Evolutionary conservation across 176 grass and related monocot species (phyloP), one percentile per base, ranked within the genome.

Genomic region (Olyra latifolia): DNA sequence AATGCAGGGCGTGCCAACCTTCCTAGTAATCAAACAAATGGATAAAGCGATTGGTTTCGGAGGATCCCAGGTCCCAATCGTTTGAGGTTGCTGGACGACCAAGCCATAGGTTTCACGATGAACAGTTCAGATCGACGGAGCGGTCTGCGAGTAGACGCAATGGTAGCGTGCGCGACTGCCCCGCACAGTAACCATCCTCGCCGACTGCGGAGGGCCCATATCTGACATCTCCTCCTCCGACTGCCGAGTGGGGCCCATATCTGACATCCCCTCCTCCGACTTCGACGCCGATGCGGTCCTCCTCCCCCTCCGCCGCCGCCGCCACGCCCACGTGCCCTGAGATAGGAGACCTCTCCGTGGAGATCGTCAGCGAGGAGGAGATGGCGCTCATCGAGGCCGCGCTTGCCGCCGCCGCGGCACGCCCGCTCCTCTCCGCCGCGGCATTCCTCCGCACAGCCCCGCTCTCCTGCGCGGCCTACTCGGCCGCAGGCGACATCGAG

Each of bases 331-430:
- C 57, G 25, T 45, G 24, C 48, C 52, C 72, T 24, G 46, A 42
- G 44, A 5, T 16, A 28, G 29, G 13, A 40, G 66, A 87, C 20
- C 30, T 93, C 75, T 32, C 84, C 16, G 89, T 89, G 53, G 92
- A 93, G 66, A 78, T 91, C 80, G 87, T 94, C 62, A 98, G 95
- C 83, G 95, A 98, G 47, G 90, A 95, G 49, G 95, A 98, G 68
- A 98, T 95, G 95, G 92, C 95, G 15, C 72, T 93, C 17, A 77
- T 98, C 4, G 95, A 93, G 47, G 92, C 90, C 2, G 90, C 90
- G 16, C 90, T 98, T 44, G 87, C 95, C 70, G 82, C 83, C 43
- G 30, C 68, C 7, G 74, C 77, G 3, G 16, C 79, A 6, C 82
- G 68, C 13, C 73, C 77, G 20, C 58, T 86, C 61, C 19, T 86